Evolutionary conservation across 345 rosid genomes (phyloP).

Genomic region (Anastatica hierochuntica): DNA sequence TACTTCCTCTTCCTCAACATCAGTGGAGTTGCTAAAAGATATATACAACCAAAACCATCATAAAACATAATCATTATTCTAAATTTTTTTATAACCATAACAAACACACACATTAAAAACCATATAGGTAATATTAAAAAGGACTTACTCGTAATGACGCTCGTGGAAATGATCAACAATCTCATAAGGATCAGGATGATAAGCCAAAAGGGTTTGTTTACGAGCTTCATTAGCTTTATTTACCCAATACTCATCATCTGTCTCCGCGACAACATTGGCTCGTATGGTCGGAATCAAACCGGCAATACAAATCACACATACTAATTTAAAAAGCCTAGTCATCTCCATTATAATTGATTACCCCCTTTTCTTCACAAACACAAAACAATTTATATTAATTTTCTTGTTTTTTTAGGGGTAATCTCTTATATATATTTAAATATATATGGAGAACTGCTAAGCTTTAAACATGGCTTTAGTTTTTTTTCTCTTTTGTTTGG

Average conservation of each 20-base stretch:
- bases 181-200: constrained; percentile 33
- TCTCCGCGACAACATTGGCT: constrained; percentile 33
- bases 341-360: constrained; percentile 24
- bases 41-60: not conserved
- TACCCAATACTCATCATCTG: constrained; percentile 65
- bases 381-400: not conserved
- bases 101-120: not conserved
- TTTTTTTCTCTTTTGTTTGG: constrained; percentile 6
- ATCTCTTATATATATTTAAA: constrained; percentile 4
- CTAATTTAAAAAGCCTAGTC: constrained; percentile 21
- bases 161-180: constrained; percentile 39
- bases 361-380: constrained; percentile 6
- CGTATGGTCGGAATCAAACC: constrained; percentile 19
- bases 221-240: constrained; percentile 29
- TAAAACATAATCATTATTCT: not conserved
- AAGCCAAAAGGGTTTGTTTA: constrained; percentile 25
- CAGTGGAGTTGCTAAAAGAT: constrained; percentile 23
- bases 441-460: constrained; percentile 20
- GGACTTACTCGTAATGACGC: constrained; percentile 20
- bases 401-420: constrained; percentile 11
- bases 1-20: constrained; percentile 6
- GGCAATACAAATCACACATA: constrained; percentile 27
- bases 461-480: constrained; percentile 22
- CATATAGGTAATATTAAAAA: too few species aligned
- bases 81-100: not conserved